A percentile compares a stretch with the other conserved stretches of the same genome.
Evolutionary conservation across 2,329 filamentous ascomycete species (phyloP).

Genomic region (Fusarium chuoi): DNA sequence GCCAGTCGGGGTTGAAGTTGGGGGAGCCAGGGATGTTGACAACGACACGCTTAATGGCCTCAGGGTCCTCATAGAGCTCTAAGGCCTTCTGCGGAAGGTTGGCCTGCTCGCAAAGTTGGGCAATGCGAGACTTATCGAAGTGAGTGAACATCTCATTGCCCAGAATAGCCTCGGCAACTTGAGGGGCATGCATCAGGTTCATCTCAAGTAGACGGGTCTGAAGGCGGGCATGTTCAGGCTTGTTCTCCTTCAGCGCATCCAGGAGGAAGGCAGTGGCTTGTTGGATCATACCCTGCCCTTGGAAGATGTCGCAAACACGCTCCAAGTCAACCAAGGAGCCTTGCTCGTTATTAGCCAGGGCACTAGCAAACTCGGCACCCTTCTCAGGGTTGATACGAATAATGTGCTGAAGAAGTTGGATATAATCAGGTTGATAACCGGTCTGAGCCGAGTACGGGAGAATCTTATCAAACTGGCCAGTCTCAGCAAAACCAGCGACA

Average conservation of each 20-base stretch:
- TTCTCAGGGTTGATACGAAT: conserved; percentile 92
- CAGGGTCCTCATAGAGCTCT: conserved; percentile 93
- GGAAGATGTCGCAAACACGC: conserved; percentile 96
- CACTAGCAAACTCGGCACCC: conserved; percentile 92
- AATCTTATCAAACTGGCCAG: conserved; percentile 96
- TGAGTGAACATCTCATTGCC: conserved; percentile 99
- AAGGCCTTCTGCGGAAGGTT: conserved; percentile 87
- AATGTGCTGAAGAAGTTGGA: conserved; percentile 90
- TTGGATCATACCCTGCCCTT: conserved; percentile 97
- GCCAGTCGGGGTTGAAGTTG: conserved; percentile 90
- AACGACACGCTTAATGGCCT: conserved; percentile 88
- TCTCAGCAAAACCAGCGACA: conserved; percentile 93
- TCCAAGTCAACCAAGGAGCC: conserved; percentile 91
- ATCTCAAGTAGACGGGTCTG: conserved; percentile 97
- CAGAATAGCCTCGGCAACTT: conserved; percentile 97
- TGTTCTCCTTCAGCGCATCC: conserved; percentile 94
- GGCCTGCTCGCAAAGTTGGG: conserved; percentile 91
- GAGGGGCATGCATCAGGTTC: conserved; percentile 95
- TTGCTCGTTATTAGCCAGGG: conserved; percentile 87
- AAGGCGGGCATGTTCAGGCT: conserved; percentile 89
- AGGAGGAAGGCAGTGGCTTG: conserved; percentile 98
- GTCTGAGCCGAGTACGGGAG: conserved; percentile 86
- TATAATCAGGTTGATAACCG: conserved; percentile 95
- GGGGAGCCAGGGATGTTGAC: conserved; percentile 84
- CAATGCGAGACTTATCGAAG: conserved; percentile 91